Evolutionary conservation across 768 basidiomycete genomes (phyloP), one percentile per base, ranked within the genome.

Genomic region (Trametes sanguinea): DNA sequence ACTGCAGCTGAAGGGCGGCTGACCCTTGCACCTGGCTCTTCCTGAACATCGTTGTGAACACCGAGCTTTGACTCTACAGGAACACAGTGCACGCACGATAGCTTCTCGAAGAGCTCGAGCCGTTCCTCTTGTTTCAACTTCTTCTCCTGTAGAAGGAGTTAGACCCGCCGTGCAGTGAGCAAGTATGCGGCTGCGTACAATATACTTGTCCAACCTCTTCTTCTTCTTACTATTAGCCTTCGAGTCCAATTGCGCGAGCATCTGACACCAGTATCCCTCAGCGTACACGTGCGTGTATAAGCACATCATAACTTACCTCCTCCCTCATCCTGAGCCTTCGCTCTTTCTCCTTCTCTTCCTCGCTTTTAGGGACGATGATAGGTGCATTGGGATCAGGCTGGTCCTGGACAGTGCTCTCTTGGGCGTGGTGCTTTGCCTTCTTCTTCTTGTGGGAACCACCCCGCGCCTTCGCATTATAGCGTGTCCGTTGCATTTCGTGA

Each of bases 61-160:
- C 72, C 17, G 65, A 39, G 57, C 64, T 57, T 63, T 54, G 40
- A 51, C 43, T 11, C 53, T 58, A 29, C 29, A 32, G 29, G 35
- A 32, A 30, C 57, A 27, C 10, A 51, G 2, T 30, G 32, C n/a
- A 83, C 86, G 64, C 76, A 94, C 94, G 86, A 83, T 63, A 97
- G 79, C 72, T 91, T 94, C 65, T 92, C 85, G 57, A 96, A 86
- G 13, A 97, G 80, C 17, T 80, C 73, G 4, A 85, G 69, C 47
- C 94, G 84, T 63, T 93, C 92, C 70, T 97, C 95, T 72, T 94
- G 92, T 76, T 90, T 93, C 51, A 96, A 77, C 75, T 95, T 95
- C 77, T 95, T 95, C 52, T 93, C 90, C 93, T 95, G 64, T 51
- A 59, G 1, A 47, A 6, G n/a, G 44, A 32, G 55, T 63, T 10